Percentiles rank a stretch among this genome's conserved stretches.
Conservation (phyloP, 2,329 filamentous ascomycete species). For the Pseudonectria buxi region DNA sequence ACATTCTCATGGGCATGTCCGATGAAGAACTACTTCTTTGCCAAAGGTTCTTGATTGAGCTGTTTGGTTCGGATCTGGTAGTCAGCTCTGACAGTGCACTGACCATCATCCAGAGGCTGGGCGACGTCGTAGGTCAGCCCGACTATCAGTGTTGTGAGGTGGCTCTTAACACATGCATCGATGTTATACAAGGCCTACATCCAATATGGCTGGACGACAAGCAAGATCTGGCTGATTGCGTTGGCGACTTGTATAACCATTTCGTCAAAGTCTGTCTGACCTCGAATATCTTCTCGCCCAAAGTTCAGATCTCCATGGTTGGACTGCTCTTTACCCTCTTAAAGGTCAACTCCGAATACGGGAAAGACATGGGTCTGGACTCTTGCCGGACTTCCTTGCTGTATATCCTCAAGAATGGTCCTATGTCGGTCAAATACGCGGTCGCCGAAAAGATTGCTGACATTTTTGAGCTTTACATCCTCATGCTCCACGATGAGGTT, state of each 20-base stretch:
- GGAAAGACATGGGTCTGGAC: constrained; percentile 49
- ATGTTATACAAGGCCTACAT: constrained; percentile 59
- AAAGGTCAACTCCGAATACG: constrained; percentile 60
- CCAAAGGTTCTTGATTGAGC: constrained; percentile 41
- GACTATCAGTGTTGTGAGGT: constrained; percentile 69
- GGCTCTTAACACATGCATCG: constrained; percentile 59
- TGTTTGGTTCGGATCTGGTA: constrained; percentile 49
- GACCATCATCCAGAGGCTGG: constrained; percentile 44
- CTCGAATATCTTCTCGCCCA: constrained; percentile 62
- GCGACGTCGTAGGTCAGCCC: constrained; percentile 45
- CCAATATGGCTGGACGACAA: constrained; percentile 55
- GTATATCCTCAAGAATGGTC: constrained; percentile 58
- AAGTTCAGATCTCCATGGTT: constrained; percentile 60
- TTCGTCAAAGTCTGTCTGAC: constrained; percentile 62
- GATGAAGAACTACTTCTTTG: constrained; percentile 50
- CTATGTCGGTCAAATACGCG: constrained; percentile 67
- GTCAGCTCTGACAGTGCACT: constrained; percentile 40
- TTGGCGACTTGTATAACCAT: constrained; percentile 72
- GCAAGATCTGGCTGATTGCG: constrained; percentile 56
- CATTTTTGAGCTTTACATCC: constrained; percentile 75
- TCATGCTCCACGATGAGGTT: constrained; percentile 75
- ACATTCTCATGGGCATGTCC: constrained; percentile 41
- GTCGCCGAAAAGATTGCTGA: constrained; percentile 62
- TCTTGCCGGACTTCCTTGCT: constrained; percentile 66
- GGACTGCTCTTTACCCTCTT: constrained; percentile 65